Percentiles rank a stretch among this genome's conserved stretches.
Conservation (phyloP, 345 rosid species). For the Tarenaya hassleriana region DNA sequence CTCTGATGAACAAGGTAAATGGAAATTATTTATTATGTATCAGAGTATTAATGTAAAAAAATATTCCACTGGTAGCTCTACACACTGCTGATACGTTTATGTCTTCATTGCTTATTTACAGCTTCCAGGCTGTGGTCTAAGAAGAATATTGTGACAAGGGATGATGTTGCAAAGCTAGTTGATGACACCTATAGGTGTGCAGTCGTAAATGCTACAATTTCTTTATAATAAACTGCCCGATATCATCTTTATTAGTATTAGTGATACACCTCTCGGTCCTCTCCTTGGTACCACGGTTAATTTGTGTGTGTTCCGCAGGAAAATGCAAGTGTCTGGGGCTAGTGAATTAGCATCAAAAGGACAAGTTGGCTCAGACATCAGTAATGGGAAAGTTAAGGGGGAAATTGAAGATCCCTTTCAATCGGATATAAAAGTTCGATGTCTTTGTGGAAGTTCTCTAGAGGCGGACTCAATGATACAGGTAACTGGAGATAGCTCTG, state of each 20-base stretch:
- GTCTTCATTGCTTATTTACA: slow-evolving; percentile 24
- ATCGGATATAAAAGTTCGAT: slow-evolving; percentile 63
- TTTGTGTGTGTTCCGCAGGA: slow-evolving; percentile 39
- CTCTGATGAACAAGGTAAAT: slow-evolving; percentile 70
- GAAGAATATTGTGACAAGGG: slow-evolving; percentile 64
- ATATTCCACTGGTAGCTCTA: slow-evolving; percentile 1
- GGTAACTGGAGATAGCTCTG: slow-evolving; percentile 30
- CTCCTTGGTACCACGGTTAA: slow-evolving; percentile 13
- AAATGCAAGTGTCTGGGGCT: slow-evolving; percentile 90
- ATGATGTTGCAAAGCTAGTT: slow-evolving; percentile 78
- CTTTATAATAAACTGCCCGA: not conserved
- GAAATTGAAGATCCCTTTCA: slow-evolving; percentile 51
- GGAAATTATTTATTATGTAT: slow-evolving; percentile 6
- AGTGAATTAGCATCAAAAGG: slow-evolving; percentile 81
- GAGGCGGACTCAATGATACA: slow-evolving; percentile 67
- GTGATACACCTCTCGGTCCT: no score
- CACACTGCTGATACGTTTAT: slow-evolving; percentile 11
- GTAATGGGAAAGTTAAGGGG: slow-evolving; percentile 55
- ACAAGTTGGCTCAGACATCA: slow-evolving; percentile 56
- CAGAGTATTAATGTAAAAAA: not conserved
- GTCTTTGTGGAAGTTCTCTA: slow-evolving; percentile 81
- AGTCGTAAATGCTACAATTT: not conserved
- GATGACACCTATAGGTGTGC: slow-evolving; percentile 83
- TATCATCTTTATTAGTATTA: slow-evolving; percentile 3
- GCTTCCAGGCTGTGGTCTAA: slow-evolving; percentile 70